phyloP scores from a whole-genome alignment of 768 basidiomycete species.

The Pleurotus tuber-regium region DNA sequence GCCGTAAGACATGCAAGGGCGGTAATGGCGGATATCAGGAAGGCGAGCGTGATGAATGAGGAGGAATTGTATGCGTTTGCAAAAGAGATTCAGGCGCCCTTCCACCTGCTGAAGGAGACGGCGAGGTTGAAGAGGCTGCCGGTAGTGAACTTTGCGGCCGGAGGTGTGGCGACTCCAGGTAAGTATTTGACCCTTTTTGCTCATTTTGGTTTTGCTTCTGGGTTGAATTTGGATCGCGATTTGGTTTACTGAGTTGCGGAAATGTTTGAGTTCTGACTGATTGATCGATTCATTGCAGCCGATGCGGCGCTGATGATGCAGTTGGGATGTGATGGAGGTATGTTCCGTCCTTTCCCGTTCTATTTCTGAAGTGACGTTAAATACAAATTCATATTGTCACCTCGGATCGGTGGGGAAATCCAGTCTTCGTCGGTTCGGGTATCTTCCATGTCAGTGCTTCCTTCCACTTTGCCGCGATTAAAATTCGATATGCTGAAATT shows the following conservation, averaged over 20 bases:
- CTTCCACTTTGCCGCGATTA: not conserved
- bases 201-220: not conserved
- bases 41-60: conserved; percentile 85
- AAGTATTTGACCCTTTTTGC: conserved; percentile 16
- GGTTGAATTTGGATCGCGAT: conserved; percentile 4
- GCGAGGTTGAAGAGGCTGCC: conserved; percentile 92
- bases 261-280: conserved; percentile 11
- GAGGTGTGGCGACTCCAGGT: conserved; percentile 92
- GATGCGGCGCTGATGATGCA: conserved; percentile 99
- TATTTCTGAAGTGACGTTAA: conserved; percentile 9
- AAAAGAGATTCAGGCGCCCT: conserved; percentile 90
- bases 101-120: conserved; percentile 93
- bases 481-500: not conserved
- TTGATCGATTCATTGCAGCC: conserved; percentile 37
- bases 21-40: conserved; percentile 81
- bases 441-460: conserved; percentile 85
- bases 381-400: too few species aligned
- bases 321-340: conserved; percentile 94
- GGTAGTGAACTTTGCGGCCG: conserved; percentile 96
- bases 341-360: conserved; percentile 22
- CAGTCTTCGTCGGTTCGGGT: conserved; percentile 97
- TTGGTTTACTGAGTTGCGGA: not conserved
- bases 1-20: conserved; percentile 92
- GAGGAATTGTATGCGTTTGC: conserved; percentile 94
- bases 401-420: too few species aligned